Evolutionary conservation across 2,329 filamentous ascomycete species (phyloP).

Genomic region (Monosporascus sp.): DNA sequence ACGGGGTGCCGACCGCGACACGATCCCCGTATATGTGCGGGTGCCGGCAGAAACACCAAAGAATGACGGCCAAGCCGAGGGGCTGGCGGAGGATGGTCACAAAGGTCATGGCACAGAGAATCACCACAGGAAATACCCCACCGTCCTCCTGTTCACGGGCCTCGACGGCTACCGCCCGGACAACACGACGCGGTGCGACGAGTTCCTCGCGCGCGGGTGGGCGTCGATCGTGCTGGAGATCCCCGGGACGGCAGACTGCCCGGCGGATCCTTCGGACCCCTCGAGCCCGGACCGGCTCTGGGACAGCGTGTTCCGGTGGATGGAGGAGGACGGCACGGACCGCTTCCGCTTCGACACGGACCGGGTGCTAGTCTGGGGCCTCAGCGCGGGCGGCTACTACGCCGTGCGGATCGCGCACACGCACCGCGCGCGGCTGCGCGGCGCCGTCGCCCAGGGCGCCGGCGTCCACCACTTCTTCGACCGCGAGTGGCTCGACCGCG

Average conservation of each 20-base stretch:
- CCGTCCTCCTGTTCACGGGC: conserved; percentile 54
- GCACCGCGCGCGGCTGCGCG: conserved; percentile 48
- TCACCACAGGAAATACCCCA: conserved; percentile 30
- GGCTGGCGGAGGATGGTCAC: neutral
- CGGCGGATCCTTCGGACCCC: conserved; percentile 57
- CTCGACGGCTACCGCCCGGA: conserved; percentile 60
- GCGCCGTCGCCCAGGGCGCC: conserved; percentile 57
- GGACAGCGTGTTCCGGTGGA: conserved; percentile 57
- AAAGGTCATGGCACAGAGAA: neutral
- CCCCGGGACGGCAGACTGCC: conserved; percentile 62
- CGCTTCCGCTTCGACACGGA: conserved; percentile 45
- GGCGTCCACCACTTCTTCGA: conserved; percentile 58
- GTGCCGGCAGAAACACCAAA: conserved; percentile 38
- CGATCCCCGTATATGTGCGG: conserved; percentile 62
- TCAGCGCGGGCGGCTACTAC: conserved; percentile 64
- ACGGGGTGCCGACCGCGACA: conserved; percentile 42
- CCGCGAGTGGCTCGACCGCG: conserved; percentile 52
- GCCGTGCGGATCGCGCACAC: conserved; percentile 63
- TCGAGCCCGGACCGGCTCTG: conserved; percentile 55
- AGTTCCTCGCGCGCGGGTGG: conserved; percentile 60
- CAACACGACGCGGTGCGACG: conserved; percentile 54
- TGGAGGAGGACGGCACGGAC: conserved; percentile 29
- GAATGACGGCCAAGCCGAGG: neutral
- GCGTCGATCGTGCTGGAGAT: conserved; percentile 58
- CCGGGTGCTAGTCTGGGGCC: conserved; percentile 56